Base-by-base conservation (phyloP, 164 flowering plant species). In the Akebia trifoliata region DNA sequence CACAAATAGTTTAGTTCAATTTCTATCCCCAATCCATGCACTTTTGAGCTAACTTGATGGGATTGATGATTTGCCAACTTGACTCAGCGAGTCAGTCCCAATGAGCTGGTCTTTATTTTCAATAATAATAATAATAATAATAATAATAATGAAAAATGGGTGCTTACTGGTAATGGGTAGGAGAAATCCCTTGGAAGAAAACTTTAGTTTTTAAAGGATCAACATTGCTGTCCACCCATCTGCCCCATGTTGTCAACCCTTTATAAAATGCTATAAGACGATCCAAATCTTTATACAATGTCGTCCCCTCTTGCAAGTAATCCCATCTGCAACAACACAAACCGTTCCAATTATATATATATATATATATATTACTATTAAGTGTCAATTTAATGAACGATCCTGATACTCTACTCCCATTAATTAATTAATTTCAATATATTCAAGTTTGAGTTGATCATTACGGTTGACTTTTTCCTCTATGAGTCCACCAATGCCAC, bases 401-500 rank as follows among this genome's bases (percentile, higher is more conserved):
- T n/a, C n/a, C n/a, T n/a, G n/a, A n/a, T n/a, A n/a, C n/a, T n/a
- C n/a, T n/a, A n/a, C n/a, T n/a, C n/a, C n/a, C n/a, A n/a, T n/a
- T n/a, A n/a, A n/a, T n/a, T n/a, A n/a, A n/a, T n/a, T n/a, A n/a
- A n/a, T n/a, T n/a, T n/a, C n/a, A n/a, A n/a, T n/a, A n/a, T n/a
- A n/a, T n/a, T n/a, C n/a, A n/a, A n/a, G n/a, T n/a, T n/a, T n/a
- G n/a, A n/a, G n/a, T n/a, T n/a, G 25, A 0, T n/a, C 17, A 40
- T 9, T 80, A 87, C 95, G 81, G 66, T 63, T 87, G 96, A 47
- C 69, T 55, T 12, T 48, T 65, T 50, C 97, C 98, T 1, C 25
- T 78, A 76, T 86, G 99, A 9, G 75, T 69, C 99, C 99, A 94
- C 99, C 97, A 93, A 42, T 86, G 99, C 91, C 97, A 87, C 0